A percentile compares a stretch with the other conserved stretches of the same genome.
Evolutionary conservation across 2,329 filamentous ascomycete species (phyloP).

Genomic region (Trichoderma sp.): DNA sequence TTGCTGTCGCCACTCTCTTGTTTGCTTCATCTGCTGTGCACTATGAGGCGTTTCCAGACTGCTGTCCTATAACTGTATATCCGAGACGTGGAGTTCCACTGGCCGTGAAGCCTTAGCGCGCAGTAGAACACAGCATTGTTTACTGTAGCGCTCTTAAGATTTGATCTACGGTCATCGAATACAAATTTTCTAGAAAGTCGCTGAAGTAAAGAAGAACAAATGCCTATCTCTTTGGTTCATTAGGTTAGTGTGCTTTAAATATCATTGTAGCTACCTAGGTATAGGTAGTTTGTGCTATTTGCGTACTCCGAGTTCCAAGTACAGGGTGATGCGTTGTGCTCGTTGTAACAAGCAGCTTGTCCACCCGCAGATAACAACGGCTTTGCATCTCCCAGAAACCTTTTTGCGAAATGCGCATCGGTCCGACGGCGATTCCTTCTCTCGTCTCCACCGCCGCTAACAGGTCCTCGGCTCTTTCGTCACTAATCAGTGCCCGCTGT

Average conservation of each 20-base stretch:
- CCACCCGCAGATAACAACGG: conserved; percentile 24
- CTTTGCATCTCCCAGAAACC: conserved; percentile 26
- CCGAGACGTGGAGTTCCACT: too few relatives aligned
- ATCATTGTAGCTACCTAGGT: too few relatives aligned
- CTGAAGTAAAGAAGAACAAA: neutral
- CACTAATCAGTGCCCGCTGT: conserved; percentile 39
- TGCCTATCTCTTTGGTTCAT: neutral
- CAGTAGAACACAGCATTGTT: neutral
- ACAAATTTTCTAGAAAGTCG: neutral
- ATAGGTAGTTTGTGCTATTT: neutral
- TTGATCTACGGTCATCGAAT: neutral
- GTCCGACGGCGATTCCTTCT: neutral
- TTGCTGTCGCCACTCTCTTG: too few relatives aligned
- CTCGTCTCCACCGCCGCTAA: conserved; percentile 26
- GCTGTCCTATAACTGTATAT: too few relatives aligned
- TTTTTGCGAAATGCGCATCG: conserved; percentile 26
- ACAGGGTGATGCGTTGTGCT: conserved; percentile 21
- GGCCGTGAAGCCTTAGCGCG: neutral
- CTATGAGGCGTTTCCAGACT: too few relatives aligned
- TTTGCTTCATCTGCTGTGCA: too few relatives aligned
- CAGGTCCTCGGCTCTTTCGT: conserved; percentile 37
- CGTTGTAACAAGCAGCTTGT: conserved; percentile 26
- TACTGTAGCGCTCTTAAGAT: neutral
- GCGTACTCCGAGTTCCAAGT: neutral
- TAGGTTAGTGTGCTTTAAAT: neutral